phyloP scores from a whole-genome alignment of 371 early-diverging fungal genomes.

The Massospora cicadina region DNA sequence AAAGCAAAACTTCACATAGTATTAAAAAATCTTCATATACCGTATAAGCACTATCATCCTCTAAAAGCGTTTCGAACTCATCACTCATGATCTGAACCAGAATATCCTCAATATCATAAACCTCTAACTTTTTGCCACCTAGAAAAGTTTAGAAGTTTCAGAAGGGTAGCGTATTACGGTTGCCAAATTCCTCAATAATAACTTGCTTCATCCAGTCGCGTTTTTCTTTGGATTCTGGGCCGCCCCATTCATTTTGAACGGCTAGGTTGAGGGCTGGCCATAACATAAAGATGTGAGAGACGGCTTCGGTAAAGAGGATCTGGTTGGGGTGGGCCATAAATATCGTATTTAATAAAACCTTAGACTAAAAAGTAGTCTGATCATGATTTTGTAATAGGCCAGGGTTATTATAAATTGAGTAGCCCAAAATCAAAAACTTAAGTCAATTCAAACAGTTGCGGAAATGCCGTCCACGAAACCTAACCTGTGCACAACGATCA shows the following conservation, averaged over 20 bases:
- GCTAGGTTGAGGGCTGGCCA: constrained; percentile 67
- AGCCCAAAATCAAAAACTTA: too few species aligned
- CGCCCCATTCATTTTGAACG: constrained; percentile 66
- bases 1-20: too few species aligned
- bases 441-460: too few species aligned
- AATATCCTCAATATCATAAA: constrained; percentile 40
- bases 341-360: too few species aligned
- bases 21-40: constrained; percentile 10
- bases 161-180: constrained; percentile 21
- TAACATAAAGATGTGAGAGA: constrained; percentile 28
- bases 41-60: constrained; percentile 33
- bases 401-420: too few species aligned
- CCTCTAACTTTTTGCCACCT: constrained; percentile 39
- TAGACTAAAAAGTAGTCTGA: too few species aligned
- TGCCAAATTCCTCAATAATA: constrained; percentile 45
- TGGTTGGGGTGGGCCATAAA: constrained; percentile 32
- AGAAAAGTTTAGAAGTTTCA: constrained; percentile 3
- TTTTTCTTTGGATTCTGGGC: constrained; percentile 48
- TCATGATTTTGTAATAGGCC: too few species aligned
- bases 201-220: constrained; percentile 53
- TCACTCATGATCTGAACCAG: constrained; percentile 41
- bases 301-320: constrained; percentile 38
- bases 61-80: constrained; percentile 40
- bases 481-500: too few species aligned
- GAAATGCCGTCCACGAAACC: too few species aligned